Evolutionary conservation across 805 yeast genomes (phyloP), one percentile per base, ranked within the genome.

Genomic region (Metschnikowia cerradonensis): DNA sequence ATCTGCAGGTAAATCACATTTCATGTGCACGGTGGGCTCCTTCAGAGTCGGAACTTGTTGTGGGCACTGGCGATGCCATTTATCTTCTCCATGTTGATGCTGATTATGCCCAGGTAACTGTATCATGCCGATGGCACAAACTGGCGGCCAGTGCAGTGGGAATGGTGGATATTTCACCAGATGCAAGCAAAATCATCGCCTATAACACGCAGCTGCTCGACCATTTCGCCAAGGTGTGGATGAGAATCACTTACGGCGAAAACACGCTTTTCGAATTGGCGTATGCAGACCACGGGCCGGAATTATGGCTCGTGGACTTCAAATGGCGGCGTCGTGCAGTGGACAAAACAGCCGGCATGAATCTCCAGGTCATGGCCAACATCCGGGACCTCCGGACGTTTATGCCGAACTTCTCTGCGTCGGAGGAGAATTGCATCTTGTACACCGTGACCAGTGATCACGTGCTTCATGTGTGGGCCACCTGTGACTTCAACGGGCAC

Each of bases 181-280:
- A 87, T 55, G 80, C 90, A 0, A 77, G 78, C 47, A 73, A 83
- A 41, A 80, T 90, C 19, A 58, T 68, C 20, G 86, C 90, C n/a
- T 55, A 55, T 7, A 77, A 85, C 45, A 75, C 79, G 36, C 83
- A 87, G 0, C 71, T 70, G 38, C 80, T 77, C 62, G 96, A 89
- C 63, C 73, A 74, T 34, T 70, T 86, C 13, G 82, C 88, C 30
- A 89, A 88, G 61, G 73, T 89, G 2, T 91, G 96, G 96, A 76
- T 83, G 48, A 71, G 97, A 46, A 73, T 82, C 6, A 78, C 86
- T 6, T 88, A 83, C 60, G 90, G 86, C 26, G 82, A 80, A 22
- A 66, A 64, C 43, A 64, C 67, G 34, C 76, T 84, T 6, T 90
- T 89, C 63, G 94, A 86, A 58, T 69, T 89, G 54, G 70, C 81